Evolutionary conservation across 352 stramenopile genomes (phyloP).

Genomic region (Phytophthora fragariaefolia): DNA sequence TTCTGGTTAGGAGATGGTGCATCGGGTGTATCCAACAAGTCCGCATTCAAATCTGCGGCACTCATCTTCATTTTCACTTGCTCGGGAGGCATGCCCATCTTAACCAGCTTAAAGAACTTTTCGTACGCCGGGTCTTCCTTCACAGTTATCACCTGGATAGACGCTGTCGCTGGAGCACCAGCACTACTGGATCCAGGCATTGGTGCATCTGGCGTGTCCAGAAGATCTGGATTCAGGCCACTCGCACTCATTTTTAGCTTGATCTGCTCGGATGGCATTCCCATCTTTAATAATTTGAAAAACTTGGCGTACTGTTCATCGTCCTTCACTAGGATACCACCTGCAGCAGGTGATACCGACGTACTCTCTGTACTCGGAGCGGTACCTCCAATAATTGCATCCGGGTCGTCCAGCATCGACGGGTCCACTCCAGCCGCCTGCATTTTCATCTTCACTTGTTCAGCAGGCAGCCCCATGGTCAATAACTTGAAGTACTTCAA

Average conservation of each 20-base stretch:
- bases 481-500: conserved; percentile 88
- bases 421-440: conserved; percentile 71
- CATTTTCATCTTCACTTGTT: conserved; percentile 91
- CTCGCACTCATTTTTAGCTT: conserved; percentile 96
- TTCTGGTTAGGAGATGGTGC: conserved; percentile 78
- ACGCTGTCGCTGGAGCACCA: conserved; percentile 1
- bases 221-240: conserved; percentile 88
- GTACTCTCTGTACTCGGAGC: conserved; percentile 7
- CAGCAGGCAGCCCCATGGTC: conserved; percentile 76
- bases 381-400: conserved; percentile 64
- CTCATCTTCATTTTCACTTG: conserved; percentile 95
- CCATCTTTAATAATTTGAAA: conserved; percentile 97
- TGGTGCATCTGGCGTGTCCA: conserved; percentile 90
- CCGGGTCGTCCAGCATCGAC: conserved; percentile 69
- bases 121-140: conserved; percentile 93
- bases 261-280: conserved; percentile 93
- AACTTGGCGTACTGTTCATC: conserved; percentile 93
- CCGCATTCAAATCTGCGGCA: conserved; percentile 71
- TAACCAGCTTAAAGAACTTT: conserved; percentile 97
- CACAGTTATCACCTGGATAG: conserved; percentile 62
- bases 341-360: background rate
- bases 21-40: conserved; percentile 73
- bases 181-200: conserved; percentile 61
- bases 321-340: conserved; percentile 63
- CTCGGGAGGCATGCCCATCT: conserved; percentile 89